Conservation (phyloP, 495 filamentous ascomycete genomes). For the Neurospora terricola region DNA sequence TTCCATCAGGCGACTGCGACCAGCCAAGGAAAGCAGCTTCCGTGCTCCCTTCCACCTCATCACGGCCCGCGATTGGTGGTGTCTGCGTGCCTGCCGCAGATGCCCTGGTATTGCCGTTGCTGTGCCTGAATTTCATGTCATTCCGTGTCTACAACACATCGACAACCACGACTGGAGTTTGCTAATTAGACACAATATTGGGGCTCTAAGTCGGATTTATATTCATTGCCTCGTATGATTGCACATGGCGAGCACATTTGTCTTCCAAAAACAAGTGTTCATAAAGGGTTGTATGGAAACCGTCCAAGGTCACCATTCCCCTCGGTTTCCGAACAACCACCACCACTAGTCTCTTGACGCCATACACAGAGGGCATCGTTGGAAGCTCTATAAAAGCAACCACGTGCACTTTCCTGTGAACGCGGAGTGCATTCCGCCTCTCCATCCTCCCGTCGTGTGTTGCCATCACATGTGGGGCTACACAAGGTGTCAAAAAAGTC, state of each 20-base stretch:
- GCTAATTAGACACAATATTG: not conserved
- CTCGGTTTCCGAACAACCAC: not conserved
- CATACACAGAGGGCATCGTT: not conserved
- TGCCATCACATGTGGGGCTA: not conserved
- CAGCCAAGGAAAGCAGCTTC: not conserved
- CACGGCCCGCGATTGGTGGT: not conserved
- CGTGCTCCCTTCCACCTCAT: not conserved
- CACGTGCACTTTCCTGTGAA: not conserved
- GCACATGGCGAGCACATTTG: no score
- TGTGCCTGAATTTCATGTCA: not conserved
- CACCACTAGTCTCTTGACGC: not conserved
- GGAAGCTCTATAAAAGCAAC: not conserved
- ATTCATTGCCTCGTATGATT: no score
- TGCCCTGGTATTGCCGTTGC: not conserved
- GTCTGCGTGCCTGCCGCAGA: not conserved
- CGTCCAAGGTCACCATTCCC: not conserved
- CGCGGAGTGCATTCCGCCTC: not conserved
- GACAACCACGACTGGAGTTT: not conserved
- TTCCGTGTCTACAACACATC: not conserved
- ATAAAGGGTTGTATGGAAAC: not conserved
- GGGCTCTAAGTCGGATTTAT: not conserved
- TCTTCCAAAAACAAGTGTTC: no score
- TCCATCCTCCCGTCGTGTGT: not conserved
- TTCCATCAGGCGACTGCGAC: not conserved
- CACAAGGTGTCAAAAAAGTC: not conserved